Evolutionary conservation across 495 filamentous ascomycete species (phyloP), one percentile per base, ranked within the genome.

Genomic region (Xylaria curta): DNA sequence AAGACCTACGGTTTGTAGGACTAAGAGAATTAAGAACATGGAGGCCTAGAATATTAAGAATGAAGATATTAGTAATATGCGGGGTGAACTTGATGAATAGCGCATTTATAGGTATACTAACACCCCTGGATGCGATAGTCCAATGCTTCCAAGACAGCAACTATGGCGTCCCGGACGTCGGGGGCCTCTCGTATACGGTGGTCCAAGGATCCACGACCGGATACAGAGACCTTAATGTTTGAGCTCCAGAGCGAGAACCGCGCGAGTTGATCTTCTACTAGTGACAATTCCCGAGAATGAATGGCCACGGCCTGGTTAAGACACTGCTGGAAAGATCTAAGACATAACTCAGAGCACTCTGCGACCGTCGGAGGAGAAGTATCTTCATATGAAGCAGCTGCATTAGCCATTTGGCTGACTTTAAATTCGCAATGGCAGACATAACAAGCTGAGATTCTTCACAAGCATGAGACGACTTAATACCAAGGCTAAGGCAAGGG

Each of bases 101-200:
- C 36, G 3, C 36, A 4, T 38, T 7, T 38, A 62, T n/a, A n/a
- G n/a, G n/a, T 28, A 1, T 63, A 63, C 60, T 63, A 2, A 63
- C 60, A 63, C 8, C 19, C 36, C 17, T 44, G 60, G 15, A 63
- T 4, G 38, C 17, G 60, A 17, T 63, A 44, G 36, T 13, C 60
- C 6, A 63, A 63, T 42, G 60, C 60, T 44, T 63, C 60, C 60
- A 63, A 44, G 36, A 63, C 36, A 19, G 12, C 60, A 9, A 12
- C 19, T 5, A 44, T 26, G 6, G 40, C 60, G 10, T 63, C 36
- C 60, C n/a, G 60, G 9, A 63, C 36, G 7, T 63, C 60, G 4
- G 40, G 40, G 19, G 36, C 38, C n/a, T 40, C 36, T 26, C 40
- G 60, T 24, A 63, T 4, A 24, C 60, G 60, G 19, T 42, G 5